Conservation (phyloP, 768 basidiomycete species). For the Termitomyces sp. region DNA sequence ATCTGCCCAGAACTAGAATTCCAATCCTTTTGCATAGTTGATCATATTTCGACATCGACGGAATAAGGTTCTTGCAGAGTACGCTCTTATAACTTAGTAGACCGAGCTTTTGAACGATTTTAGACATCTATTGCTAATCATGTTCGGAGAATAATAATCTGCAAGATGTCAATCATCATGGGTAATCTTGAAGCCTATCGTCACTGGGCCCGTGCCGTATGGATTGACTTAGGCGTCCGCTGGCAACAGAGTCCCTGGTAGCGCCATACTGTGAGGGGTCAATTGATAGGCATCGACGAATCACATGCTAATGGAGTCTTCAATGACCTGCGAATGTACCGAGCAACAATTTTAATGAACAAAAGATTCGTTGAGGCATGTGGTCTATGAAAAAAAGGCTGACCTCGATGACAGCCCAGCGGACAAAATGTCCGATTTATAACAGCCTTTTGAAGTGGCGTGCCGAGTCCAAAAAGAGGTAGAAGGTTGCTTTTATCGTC, state of each 20-base stretch:
- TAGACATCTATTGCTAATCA: not conserved
- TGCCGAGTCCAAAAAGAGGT: not conserved
- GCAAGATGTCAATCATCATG: not conserved
- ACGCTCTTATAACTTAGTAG: too few species aligned
- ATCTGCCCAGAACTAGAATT: not conserved
- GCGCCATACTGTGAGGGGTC: not conserved
- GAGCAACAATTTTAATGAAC: too few species aligned
- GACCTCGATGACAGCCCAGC: not conserved
- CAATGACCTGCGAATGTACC: not conserved
- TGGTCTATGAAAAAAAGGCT: not conserved
- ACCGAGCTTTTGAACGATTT: not conserved
- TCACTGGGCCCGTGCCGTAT: not conserved
- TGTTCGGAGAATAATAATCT: not conserved
- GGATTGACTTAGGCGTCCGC: not conserved
- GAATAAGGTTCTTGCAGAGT: not conserved
- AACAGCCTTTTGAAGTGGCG: not conserved
- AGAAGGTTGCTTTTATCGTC: not conserved
- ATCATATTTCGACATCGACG: not conserved
- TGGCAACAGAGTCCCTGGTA: not conserved
- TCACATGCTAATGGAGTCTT: not conserved
- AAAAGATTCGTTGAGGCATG: not conserved
- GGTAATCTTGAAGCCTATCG: not conserved
- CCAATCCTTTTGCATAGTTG: too few species aligned
- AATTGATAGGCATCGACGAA: not conserved
- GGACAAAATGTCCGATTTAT: not conserved